Base-by-base conservation (phyloP, 2,329 filamentous ascomycete genomes). In the Herpotrichia juniperi region DNA sequence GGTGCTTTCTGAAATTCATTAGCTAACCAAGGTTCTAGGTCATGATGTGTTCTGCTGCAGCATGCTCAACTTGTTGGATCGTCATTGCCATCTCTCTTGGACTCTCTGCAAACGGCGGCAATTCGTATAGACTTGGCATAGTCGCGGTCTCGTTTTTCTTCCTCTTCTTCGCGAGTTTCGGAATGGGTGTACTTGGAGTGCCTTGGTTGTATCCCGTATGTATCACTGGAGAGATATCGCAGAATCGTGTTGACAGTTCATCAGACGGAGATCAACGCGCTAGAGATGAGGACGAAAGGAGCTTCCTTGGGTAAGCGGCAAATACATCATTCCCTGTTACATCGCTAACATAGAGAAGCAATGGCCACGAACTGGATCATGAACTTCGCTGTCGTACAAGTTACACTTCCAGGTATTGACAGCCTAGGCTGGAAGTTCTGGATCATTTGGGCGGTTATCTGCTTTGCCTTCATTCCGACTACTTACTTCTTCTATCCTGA, bases 371-470 rank as follows among this genome's bases (percentile, higher is more conserved):
- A 72, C 37, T 71, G 69, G 68, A 70, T 71, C 21, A 66, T 57
- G 50, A 71, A 71, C 31, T 72, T 68, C 17, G 63, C 54, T 0
- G 67, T 72, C 14, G 68, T 72, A 0, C 66, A 71, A 54, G 67
- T 66, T 10, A 72, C 69, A 6, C 59, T 69, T 7, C 68, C 68
- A 2, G 69, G 67, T 4, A 67, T 72, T 16, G 66, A 76, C 19
- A 79, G 76, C 19, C 69, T 83, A 0, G 72, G 77, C 4, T 84
- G 80, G 75, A 77, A 76, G 48, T 84, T 80, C 47, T 84, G 79
- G 69, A 75, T 84, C 28, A 75, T 84, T 56, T 86, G 81, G 67
- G 79, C 80, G 1, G 74, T 77, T n/a, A 76, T 82, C 61, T 83
- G 82, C 68, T 79, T 77, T 31, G 70, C 73, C 16, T 82, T 83